Evolutionary conservation across 805 yeast species (phyloP), one percentile per base, ranked within the genome.

Genomic region (Wickerhamomyces chaumierensis): DNA sequence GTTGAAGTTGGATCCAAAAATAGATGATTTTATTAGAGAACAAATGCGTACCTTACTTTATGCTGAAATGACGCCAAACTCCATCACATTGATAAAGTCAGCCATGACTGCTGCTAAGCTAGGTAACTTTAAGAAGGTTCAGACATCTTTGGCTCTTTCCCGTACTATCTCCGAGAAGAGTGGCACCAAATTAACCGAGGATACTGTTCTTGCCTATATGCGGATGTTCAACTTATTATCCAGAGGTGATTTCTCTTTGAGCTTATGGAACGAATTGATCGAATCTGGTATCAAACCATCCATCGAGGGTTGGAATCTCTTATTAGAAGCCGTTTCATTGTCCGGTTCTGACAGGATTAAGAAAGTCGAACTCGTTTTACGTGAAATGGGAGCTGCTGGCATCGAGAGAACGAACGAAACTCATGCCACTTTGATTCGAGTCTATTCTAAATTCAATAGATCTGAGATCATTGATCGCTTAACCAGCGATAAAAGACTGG

Each of bases 291-390:
- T 64, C 15, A 43, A 43, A 2, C 75, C 75, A n/a, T 55, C 68
- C 4, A 47, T 65, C n/a, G 46, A 55, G 1, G 55, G 75, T 2
- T 82, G 86, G 86, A 76, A 78, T 38, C 65, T 71, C 37, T 63
- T 80, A 21, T 57, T 82, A 37, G 60, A 68, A 37, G 64, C 80
- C 1, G 65, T 69, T 3, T 52, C 66, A 43, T 29, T 52, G 48
- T 34, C 38, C 36, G 45, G 59, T 31, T 13, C 51, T 48, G 28
- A 57, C 47, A 40, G 52, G 56, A 25, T 57, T 47, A 62, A 52
- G 31, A 52, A 66, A 50, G 52, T 73, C 45, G 69, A 61, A 42
- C 55, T 61, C 32, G 52, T 64, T 33, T 60, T 60, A 2, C 47
- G 48, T 5, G 58, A 57, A 41, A 63, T 56, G 34, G 55, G 53